A percentile compares a stretch with the other conserved stretches of the same genome.
Conservation (phyloP, 805 yeast species). For the Candida verbasci region DNA sequence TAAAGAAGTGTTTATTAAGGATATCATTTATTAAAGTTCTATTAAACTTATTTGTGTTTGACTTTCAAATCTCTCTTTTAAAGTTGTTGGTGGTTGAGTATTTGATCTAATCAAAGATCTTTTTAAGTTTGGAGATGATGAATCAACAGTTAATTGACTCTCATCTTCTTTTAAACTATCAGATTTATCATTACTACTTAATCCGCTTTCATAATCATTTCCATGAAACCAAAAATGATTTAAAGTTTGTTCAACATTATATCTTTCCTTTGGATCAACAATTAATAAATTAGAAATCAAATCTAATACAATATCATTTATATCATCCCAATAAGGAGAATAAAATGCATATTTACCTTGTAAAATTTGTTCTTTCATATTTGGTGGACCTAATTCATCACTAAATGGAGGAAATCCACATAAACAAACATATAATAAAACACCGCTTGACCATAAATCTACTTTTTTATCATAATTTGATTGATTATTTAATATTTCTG, state of each 20-base stretch:
- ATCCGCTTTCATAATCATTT: too few species aligned
- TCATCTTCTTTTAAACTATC: slow-evolving; percentile 6
- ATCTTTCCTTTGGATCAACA: slow-evolving; percentile 45
- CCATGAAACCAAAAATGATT: slow-evolving; percentile 44
- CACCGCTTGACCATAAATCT: slow-evolving; percentile 83
- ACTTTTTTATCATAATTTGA: slow-evolving; percentile 65
- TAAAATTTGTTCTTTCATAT: slow-evolving; percentile 69
- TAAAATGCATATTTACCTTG: slow-evolving; percentile 67
- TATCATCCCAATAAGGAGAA: slow-evolving; percentile 76
- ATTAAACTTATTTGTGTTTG: too few species aligned
- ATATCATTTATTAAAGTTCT: too few species aligned
- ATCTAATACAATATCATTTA: slow-evolving; percentile 61
- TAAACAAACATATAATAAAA: slow-evolving; percentile 68
- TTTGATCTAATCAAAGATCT: slow-evolving; percentile 19
- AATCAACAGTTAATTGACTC: too few species aligned
- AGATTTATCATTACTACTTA: too few species aligned
- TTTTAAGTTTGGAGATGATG: slow-evolving; percentile 4
- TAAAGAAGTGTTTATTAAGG: too few species aligned
- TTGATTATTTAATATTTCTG: slow-evolving; percentile 60
- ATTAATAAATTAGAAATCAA: slow-evolving; percentile 58
- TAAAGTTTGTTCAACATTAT: slow-evolving; percentile 34
- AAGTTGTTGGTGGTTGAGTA: slow-evolving; percentile 25
- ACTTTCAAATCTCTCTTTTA: slow-evolving; percentile 20
- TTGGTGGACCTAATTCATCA: slow-evolving; percentile 76
- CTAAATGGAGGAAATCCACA: slow-evolving; percentile 87